phyloP scores from a whole-genome alignment of 768 basidiomycete species.

The Lactarius trivialis region DNA sequence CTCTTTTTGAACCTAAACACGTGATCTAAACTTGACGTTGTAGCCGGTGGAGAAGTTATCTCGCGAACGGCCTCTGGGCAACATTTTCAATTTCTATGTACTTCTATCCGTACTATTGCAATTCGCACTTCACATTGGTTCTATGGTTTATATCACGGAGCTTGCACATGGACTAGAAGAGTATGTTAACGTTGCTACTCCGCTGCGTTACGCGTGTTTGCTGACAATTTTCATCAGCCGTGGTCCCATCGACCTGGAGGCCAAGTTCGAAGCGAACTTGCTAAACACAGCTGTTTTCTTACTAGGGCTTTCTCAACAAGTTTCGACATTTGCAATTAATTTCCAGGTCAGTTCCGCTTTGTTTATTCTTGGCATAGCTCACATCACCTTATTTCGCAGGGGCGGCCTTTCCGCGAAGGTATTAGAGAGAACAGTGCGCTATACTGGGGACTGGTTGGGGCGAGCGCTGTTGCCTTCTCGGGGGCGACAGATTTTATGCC shows the following conservation, averaged over 20 bases:
- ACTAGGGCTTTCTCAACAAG: conserved; percentile 91
- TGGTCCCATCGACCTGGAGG: conserved; percentile 85
- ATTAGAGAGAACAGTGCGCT: conserved; percentile 94
- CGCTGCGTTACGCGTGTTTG: not conserved
- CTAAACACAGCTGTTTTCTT: conserved; percentile 97
- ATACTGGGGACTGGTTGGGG: conserved; percentile 87
- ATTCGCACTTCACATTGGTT: conserved; percentile 87
- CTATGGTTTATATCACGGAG: conserved; percentile 89
- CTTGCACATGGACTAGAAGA: conserved; percentile 72
- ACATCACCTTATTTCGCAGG: conserved; percentile 37
- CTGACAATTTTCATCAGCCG: conserved; percentile 37
- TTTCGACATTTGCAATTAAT: conserved; percentile 98
- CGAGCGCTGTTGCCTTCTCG: conserved; percentile 83
- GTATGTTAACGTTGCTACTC: conserved; percentile 39
- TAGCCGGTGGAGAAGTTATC: conserved; percentile 97
- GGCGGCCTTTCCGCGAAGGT: conserved; percentile 96
- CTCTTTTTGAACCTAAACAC: not conserved
- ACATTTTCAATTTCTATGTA: conserved; percentile 97
- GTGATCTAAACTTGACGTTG: not conserved
- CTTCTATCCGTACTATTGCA: conserved; percentile 86
- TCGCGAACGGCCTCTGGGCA: conserved; percentile 85
- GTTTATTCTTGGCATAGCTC: not conserved
- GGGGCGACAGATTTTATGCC: conserved; percentile 94
- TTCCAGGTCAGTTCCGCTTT: conserved; percentile 57
- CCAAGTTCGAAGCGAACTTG: conserved; percentile 91